A percentile compares a stretch with the other conserved stretches of the same genome.
These are phyloP conservation scores for Neofusicoccum cordaticola DNA, from an alignment of 2,329 filamentous ascomycete species.

Conservation along the genomic window DNA sequence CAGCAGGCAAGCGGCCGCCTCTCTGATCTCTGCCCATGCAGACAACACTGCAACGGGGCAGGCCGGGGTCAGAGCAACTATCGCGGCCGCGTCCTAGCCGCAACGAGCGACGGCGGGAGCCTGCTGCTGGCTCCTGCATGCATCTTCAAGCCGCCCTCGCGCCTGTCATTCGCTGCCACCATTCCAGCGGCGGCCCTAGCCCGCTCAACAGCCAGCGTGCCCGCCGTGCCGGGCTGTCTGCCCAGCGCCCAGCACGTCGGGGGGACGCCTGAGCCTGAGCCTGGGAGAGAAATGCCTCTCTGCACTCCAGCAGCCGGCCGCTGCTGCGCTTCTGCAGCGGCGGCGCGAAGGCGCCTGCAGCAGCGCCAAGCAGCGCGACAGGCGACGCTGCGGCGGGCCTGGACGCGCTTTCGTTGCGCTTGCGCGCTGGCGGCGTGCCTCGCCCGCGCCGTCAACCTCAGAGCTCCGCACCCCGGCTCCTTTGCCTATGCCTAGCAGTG, in stretches of 20 bases:
- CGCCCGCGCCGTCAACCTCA: neutral
- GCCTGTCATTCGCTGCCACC: neutral
- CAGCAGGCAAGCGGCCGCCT: neutral
- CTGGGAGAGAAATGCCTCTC: neutral
- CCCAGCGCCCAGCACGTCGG: neutral
- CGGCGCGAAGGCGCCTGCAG: neutral
- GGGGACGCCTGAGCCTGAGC: neutral
- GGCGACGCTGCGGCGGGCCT: neutral
- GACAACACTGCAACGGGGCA: neutral
- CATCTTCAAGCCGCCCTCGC: neutral
- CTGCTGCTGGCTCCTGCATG: neutral
- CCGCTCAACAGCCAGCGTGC: slow-evolving; percentile 4
- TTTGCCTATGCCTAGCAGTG: neutral
- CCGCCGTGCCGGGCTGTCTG: neutral
- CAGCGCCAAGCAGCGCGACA: neutral
- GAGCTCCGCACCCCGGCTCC: neutral
- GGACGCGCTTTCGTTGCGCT: neutral
- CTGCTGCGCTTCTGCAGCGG: neutral
- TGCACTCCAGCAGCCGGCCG: neutral
- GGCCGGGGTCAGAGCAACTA: neutral
- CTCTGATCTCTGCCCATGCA: neutral
- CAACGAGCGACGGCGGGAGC: neutral
- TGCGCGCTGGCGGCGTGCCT: neutral
- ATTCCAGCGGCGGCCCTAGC: neutral
- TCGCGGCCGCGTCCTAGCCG: slow-evolving; percentile 5